A percentile compares a stretch with the other conserved stretches of the same genome.
phyloP scores from a whole-genome alignment of 2,329 filamentous ascomycete genomes.

The Fusarium phyllophilum region DNA sequence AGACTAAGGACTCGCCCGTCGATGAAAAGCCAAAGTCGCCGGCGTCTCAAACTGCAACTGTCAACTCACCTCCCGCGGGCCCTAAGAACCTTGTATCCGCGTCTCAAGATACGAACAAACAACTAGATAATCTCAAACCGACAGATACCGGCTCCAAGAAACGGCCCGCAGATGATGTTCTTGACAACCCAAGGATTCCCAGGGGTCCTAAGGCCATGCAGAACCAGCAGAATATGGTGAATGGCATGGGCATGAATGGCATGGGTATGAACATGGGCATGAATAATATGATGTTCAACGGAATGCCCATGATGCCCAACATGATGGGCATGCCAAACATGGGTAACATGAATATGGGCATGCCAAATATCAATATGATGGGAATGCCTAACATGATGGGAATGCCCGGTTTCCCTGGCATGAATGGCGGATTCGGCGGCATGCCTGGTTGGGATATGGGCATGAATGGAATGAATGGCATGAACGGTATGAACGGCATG shows the following conservation, averaged over 20 bases:
- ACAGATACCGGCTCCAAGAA: slow-evolving; percentile 71
- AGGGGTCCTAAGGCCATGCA: slow-evolving; percentile 75
- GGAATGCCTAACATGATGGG: slow-evolving; percentile 48
- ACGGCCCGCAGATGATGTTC: slow-evolving; percentile 79
- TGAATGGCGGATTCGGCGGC: slow-evolving; percentile 44
- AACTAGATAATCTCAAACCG: slow-evolving; percentile 43
- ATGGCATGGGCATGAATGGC: slow-evolving; percentile 59
- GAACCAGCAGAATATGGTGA: slow-evolving; percentile 61
- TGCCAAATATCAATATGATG: slow-evolving; percentile 48
- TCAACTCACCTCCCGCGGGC: slow-evolving; percentile 46
- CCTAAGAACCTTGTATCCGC: slow-evolving; percentile 41
- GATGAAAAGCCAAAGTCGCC: slow-evolving; percentile 52
- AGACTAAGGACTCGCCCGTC: slow-evolving; percentile 34
- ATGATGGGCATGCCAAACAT: slow-evolving; percentile 54
- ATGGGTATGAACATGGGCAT: slow-evolving; percentile 60
- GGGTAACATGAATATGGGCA: slow-evolving; percentile 51
- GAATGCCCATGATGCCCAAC: slow-evolving; percentile 54
- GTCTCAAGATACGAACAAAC: slow-evolving; percentile 53
- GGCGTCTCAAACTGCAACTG: slow-evolving; percentile 32
- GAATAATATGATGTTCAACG: slow-evolving; percentile 54
- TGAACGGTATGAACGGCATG: slow-evolving; percentile 44
- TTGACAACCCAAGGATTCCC: slow-evolving; percentile 72
- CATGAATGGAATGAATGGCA: slow-evolving; percentile 40
- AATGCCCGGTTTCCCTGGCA: slow-evolving; percentile 46
- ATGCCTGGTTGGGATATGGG: slow-evolving; percentile 45